Evolutionary conservation across 805 yeast species (phyloP).

Genomic region (Saccharomycopsis sp.): DNA sequence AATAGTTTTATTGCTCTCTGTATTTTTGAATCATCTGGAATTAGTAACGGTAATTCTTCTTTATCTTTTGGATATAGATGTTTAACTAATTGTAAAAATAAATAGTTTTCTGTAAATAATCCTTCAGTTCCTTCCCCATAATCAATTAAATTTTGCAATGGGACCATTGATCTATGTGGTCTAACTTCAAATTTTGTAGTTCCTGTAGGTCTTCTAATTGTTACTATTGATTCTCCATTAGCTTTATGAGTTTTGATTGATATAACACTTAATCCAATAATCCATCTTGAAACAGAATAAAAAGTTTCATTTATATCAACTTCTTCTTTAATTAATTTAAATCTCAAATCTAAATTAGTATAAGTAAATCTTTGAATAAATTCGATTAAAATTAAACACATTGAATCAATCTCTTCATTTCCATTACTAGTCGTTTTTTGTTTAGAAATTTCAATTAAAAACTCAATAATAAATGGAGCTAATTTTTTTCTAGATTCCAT

Average conservation of each 20-base stretch:
- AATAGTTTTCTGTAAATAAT: slow-evolving; percentile 34
- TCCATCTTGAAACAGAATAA: slow-evolving; percentile 38
- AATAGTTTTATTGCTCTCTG: slow-evolving; percentile 47
- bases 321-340: slow-evolving; percentile 19
- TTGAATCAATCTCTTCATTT: slow-evolving; percentile 30
- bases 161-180: slow-evolving; percentile 31
- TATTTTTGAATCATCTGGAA: slow-evolving; percentile 26
- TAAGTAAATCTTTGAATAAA: slow-evolving; percentile 57
- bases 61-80: slow-evolving; percentile 25
- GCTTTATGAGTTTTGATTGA: slow-evolving; percentile 42
- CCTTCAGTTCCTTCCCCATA: slow-evolving; percentile 19
- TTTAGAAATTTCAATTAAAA: slow-evolving; percentile 25
- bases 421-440: slow-evolving; percentile 3
- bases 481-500: slow-evolving; percentile 47
- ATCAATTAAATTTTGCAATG: slow-evolving; percentile 19
- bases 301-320: slow-evolving; percentile 18
- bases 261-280: slow-evolving; percentile 46
- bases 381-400: slow-evolving; percentile 55
- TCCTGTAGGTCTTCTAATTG: slow-evolving; percentile 61
- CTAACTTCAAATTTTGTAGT: slow-evolving; percentile 35
- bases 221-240: slow-evolving; percentile 41
- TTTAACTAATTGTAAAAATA: slow-evolving; percentile 40
- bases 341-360: slow-evolving; percentile 46
- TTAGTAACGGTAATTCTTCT: slow-evolving; percentile 15
- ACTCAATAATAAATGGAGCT: slow-evolving; percentile 52